These are phyloP conservation scores for Botryotinia calthae DNA, from an alignment of 2,329 filamentous ascomycete genomes.

Conservation along the genomic window DNA sequence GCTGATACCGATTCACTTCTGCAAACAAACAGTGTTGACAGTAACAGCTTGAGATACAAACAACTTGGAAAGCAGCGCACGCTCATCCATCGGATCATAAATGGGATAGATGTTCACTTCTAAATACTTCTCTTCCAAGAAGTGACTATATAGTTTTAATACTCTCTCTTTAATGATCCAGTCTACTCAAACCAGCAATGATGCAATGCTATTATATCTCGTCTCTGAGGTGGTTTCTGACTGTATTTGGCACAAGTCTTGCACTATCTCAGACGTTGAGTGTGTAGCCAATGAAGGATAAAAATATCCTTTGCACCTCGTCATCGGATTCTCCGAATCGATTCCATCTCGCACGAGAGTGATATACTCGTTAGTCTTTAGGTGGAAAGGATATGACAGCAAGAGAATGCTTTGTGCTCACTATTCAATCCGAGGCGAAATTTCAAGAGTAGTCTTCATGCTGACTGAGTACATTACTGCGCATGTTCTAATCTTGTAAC, in stretches of 20 bases:
- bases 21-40: not conserved
- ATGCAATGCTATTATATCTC: no score
- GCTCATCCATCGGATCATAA: accelerated
- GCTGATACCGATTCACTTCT: no score
- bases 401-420: not conserved
- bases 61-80: not conserved
- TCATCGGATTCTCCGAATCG: no score
- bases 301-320: no score
- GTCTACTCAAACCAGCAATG: no score
- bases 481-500: not conserved
- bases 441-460: not conserved
- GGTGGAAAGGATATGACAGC: not conserved
- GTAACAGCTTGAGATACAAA: not conserved
- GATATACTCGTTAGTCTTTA: not conserved
- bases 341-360: no score
- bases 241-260: no score
- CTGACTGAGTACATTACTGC: not conserved
- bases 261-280: no score
- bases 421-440: not conserved
- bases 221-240: no score
- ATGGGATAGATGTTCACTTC: not conserved
- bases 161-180: no score
- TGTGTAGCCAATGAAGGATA: no score
- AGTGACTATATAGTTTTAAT: accelerated
- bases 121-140: not conserved